These are phyloP conservation scores for Prunus yedoensis DNA, from an alignment of 331 rosid species.

Conservation along the genomic window DNA sequence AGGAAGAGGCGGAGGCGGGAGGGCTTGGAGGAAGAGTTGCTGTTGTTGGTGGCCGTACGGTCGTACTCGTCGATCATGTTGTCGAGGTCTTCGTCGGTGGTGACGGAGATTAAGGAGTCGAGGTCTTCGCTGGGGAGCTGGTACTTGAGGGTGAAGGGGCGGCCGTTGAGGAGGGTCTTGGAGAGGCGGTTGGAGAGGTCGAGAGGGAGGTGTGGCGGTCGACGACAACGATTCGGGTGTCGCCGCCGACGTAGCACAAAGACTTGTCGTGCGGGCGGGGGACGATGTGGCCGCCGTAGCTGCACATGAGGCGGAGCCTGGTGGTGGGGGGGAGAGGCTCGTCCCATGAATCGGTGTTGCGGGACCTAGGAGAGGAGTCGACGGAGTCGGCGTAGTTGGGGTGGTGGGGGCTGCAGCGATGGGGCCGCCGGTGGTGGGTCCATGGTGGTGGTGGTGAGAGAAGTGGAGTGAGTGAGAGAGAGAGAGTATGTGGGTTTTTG, in stretches of 20 bases:
- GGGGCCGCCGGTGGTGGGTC: constrained; percentile 30
- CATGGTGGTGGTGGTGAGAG: constrained; percentile 28
- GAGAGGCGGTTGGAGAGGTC: constrained; percentile 77
- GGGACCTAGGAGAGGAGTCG: constrained; percentile 85
- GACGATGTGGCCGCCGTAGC: constrained; percentile 96
- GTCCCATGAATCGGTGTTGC: constrained; percentile 84
- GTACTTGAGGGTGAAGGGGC: constrained; percentile 72
- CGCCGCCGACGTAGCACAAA: constrained; percentile 93
- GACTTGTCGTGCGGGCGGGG: constrained; percentile 97
- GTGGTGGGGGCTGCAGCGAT: constrained; percentile 24
- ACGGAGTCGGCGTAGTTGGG: constrained; percentile 62
- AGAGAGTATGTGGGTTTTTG: constrained; percentile 9
- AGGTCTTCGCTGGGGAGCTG: constrained; percentile 94
- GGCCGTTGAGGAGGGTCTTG: constrained; percentile 61
- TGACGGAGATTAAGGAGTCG: constrained; percentile 80
- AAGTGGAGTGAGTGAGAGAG: constrained; percentile 31
- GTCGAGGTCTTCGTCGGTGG: constrained; percentile 90
- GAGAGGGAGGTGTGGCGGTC: constrained; percentile 67
- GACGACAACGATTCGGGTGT: constrained; percentile 77
- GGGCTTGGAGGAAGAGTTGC: constrained; percentile 47
- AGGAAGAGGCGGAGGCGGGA: constrained; percentile 75
- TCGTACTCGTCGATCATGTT: constrained; percentile 97
- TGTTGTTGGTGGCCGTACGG: constrained; percentile 49
- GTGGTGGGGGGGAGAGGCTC: constrained; percentile 57
- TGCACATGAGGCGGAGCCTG: constrained; percentile 89